Conservation (phyloP, 1,284 basidiomycete genomes). For the Lignosus rhinocerotis region DNA sequence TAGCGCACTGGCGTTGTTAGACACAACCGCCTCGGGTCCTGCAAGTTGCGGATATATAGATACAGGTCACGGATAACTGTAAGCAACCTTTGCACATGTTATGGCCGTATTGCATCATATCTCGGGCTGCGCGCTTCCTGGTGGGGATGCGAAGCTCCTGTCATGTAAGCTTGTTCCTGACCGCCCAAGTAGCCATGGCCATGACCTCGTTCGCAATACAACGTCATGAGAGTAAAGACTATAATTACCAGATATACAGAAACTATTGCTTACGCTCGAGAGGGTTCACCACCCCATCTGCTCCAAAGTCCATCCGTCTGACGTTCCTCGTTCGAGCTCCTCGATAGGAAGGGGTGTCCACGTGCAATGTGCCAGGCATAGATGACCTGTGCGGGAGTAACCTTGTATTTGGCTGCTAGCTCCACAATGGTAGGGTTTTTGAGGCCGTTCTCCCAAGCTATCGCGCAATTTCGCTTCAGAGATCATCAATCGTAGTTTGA, state of each 20-base stretch:
- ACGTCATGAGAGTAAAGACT: not conserved
- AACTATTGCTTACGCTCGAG: not conserved
- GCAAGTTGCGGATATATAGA: not conserved
- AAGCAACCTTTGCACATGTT: not conserved
- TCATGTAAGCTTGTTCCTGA: not conserved
- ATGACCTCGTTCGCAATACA: not conserved
- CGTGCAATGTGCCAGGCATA: constrained; percentile 48
- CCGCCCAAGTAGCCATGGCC: not conserved
- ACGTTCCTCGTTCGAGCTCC: constrained; percentile 40
- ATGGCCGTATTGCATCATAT: not conserved
- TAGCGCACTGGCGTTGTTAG: constrained; percentile 2
- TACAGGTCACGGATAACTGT: not conserved
- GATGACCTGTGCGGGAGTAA: constrained; percentile 42
- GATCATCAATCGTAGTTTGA: not conserved
- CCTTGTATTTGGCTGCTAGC: constrained; percentile 45
- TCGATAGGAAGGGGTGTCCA: constrained; percentile 41
- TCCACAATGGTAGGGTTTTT: constrained; percentile 41
- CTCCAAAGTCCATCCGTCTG: constrained; percentile 53
- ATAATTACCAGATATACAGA: not conserved
- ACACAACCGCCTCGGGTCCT: not conserved
- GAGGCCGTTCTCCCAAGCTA: constrained; percentile 41
- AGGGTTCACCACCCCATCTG: constrained; percentile 46
- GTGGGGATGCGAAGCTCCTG: not conserved
- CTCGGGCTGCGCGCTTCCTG: not conserved
- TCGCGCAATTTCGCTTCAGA: not conserved